A percentile compares a stretch with the other conserved stretches of the same genome.
phyloP scores from a whole-genome alignment of 2,329 filamentous ascomycete species.

The Macrophomina tecta region DNA sequence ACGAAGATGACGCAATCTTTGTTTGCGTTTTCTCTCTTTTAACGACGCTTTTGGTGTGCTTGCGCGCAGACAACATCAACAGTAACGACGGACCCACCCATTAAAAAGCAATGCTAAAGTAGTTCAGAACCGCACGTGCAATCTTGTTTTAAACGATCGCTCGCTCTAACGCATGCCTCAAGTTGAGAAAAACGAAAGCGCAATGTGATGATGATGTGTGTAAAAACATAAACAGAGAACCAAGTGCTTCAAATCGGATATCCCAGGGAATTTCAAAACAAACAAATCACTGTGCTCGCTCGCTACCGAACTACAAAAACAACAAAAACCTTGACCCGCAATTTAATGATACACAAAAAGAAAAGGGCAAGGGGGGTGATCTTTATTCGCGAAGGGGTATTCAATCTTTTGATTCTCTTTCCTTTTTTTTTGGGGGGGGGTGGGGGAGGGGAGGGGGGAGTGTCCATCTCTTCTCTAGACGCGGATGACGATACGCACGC shows the following conservation, averaged over 20 bases:
- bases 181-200: background rate
- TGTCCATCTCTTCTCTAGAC: constrained; percentile 30
- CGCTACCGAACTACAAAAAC: background rate
- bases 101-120: background rate
- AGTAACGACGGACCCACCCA: constrained; percentile 1
- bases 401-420: background rate
- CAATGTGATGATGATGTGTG: background rate
- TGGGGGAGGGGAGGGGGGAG: no score
- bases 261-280: constrained; percentile 10
- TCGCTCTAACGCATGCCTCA: constrained; percentile 4
- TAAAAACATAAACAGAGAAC: background rate
- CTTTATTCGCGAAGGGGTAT: background rate
- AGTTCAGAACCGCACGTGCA: background rate
- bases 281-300: constrained; percentile 4
- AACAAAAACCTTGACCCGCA: constrained; percentile 21
- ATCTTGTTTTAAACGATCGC: constrained; percentile 18
- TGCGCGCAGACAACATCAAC: background rate
- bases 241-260: constrained; percentile 18
- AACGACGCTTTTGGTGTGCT: background rate
- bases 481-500: constrained; percentile 68
- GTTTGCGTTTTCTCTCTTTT: background rate
- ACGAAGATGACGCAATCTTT: constrained; percentile 1
- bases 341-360: constrained; percentile 14
- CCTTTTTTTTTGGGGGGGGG: no score
- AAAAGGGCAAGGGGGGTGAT: background rate